phyloP scores from a whole-genome alignment of 306 rosid genomes.

The Dalbergia oliveri region DNA sequence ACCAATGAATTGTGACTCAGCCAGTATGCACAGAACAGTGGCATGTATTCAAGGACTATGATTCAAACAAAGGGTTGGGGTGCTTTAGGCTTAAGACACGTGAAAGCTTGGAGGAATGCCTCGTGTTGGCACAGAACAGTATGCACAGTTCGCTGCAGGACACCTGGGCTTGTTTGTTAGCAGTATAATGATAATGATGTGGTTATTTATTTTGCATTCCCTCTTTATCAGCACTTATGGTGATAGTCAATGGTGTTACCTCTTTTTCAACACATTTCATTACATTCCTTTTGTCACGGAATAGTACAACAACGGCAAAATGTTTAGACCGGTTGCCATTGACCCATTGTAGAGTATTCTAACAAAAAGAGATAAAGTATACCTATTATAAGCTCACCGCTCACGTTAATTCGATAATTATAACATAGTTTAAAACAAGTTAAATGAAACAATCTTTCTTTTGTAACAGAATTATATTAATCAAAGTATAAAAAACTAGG shows the following conservation, averaged over 20 bases:
- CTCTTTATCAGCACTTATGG: neutral
- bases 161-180: neutral
- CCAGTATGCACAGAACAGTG: neutral
- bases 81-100: conserved; percentile 33
- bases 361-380: neutral
- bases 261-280: neutral
- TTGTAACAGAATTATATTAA: neutral
- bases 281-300: neutral
- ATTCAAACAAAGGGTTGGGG: neutral
- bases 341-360: neutral
- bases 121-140: neutral
- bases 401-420: neutral
- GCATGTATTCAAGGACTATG: neutral
- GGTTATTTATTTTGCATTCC: neutral
- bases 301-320: neutral
- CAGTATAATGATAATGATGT: no score
- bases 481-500: neutral
- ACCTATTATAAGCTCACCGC: neutral
- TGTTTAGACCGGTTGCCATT: no score
- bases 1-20: conserved; percentile 45
- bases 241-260: no score
- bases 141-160: neutral
- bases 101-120: conserved; percentile 22
- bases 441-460: neutral
- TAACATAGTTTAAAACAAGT: neutral